Base-by-base conservation (phyloP, 2,329 filamentous ascomycete species). In the Zelopaecilomyces penicillatus region DNA sequence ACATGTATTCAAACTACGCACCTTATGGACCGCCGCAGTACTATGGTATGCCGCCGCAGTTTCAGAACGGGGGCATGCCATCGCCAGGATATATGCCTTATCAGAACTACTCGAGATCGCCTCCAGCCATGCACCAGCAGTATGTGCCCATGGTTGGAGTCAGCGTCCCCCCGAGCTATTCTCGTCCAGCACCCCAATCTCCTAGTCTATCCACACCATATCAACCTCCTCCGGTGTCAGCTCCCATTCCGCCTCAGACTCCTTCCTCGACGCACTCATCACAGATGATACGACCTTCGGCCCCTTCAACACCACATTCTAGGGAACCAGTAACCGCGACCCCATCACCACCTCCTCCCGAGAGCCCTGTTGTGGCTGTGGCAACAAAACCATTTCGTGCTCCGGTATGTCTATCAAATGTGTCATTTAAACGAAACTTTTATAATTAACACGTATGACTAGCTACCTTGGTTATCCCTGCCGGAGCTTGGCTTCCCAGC, bases 381-480 rank as follows among this genome's bases (percentile, higher is more conserved):
- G 41, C 51, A 30, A 55, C 52, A 19, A 50, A 57, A 27, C 57
- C 65, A 4, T 80, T 76, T 50, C 65, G 62, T 47, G 63, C 70
- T 57, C 75, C 75, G 28, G 76, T 80, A 65, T 69, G 75, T 68
- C 37, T 27, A 0, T 29, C 45, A 42, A 28, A 11, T 5, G 29
- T 31, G 31, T n/a, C 8, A 7, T 29, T 27, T n/a, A 26, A 6
- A 29, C 34, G 7, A 28, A 27, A 30, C 9, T 5, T 31, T 26
- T 28, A 30, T 43, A 34, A 35, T 45, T 54, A 37, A 47, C 40
- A 30, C 37, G 19, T 49, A 19, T 44, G 29, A 19, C 32, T 10
- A 81, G 75, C 63, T 82, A 7, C 79, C 79, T 7, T 82, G 78
- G 78, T 55, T 70, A 28, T 80, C 77, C 1, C 62, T 61, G 30